A percentile compares a stretch with the other conserved stretches of the same genome.
Evolutionary conservation across 2,329 filamentous ascomycete species (phyloP).

Genomic region (Hypomyces perniciosus): DNA sequence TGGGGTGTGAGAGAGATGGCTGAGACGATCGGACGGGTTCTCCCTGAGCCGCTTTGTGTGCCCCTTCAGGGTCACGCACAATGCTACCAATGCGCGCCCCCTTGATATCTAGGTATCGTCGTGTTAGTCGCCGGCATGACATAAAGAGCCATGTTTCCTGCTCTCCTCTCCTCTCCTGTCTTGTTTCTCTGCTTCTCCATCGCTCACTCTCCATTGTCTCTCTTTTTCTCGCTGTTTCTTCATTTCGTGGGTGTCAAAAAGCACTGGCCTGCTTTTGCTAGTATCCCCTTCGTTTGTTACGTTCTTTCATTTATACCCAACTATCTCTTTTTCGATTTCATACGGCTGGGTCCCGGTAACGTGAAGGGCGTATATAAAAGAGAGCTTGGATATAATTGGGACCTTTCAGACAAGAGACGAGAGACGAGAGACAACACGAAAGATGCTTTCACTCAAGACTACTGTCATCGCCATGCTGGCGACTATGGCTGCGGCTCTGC

Average conservation of each 20-base stretch:
- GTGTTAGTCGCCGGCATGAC: too few species aligned
- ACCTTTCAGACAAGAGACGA: neutral
- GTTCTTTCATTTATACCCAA: neutral
- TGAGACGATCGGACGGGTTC: conserved; percentile 9
- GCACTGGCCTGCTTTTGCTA: conserved; percentile 17
- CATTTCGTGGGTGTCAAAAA: conserved; percentile 13
- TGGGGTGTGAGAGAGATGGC: neutral
- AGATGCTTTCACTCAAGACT: conserved; percentile 36
- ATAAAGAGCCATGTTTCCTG: conserved; percentile 1
- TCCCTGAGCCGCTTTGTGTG: neutral
- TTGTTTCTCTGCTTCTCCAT: conserved; percentile 8
- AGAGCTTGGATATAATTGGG: neutral
- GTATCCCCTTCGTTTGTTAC: conserved; percentile 12
- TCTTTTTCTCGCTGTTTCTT: neutral
- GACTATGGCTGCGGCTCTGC: conserved; percentile 41
- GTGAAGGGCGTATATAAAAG: too few species aligned
- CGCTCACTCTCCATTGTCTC: conserved; percentile 8
- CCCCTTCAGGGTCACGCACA: neutral
- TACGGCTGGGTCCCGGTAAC: conserved; percentile 5
- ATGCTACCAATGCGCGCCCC: conserved; percentile 3
- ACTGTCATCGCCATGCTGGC: conserved; percentile 39
- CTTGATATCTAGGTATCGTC: conserved; percentile 3
- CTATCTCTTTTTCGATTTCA: neutral
- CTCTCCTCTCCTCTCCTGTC: neutral
- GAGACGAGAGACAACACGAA: neutral